A percentile compares a stretch with the other conserved stretches of the same genome.
Evolutionary conservation across 1,139 yeast species (phyloP).

Genomic region (Zygotorulaspora mrakii): DNA sequence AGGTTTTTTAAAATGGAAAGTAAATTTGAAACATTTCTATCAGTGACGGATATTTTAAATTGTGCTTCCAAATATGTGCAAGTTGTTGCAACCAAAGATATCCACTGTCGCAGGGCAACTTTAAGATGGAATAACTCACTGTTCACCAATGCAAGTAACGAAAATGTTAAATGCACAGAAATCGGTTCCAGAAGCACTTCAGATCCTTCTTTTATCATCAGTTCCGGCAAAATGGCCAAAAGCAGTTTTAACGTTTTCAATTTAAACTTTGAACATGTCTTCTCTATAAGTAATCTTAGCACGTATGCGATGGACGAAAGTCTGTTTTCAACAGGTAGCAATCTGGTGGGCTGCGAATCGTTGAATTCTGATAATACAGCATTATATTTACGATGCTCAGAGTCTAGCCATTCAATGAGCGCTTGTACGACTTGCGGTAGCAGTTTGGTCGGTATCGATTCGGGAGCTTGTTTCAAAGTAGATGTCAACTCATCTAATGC

Average conservation of each 20-base stretch:
- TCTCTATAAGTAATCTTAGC: constrained; percentile 31
- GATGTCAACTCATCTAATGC: constrained; percentile 45
- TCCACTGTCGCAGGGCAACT: constrained; percentile 29
- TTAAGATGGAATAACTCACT: constrained; percentile 28
- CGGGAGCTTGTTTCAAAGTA: constrained; percentile 27
- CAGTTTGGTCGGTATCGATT: constrained; percentile 23
- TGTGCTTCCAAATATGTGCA: constrained; percentile 17
- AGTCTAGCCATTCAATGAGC: constrained; percentile 42
- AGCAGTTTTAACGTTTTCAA: constrained; percentile 26
- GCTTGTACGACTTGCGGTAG: constrained; percentile 37
- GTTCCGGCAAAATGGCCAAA: constrained; percentile 26
- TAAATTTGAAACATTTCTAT: constrained; percentile 25
- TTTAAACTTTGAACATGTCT: constrained; percentile 23
- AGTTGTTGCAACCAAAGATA: constrained; percentile 18
- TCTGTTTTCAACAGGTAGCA: constrained; percentile 40
- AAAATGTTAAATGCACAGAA: constrained; percentile 27
- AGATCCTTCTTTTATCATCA: constrained; percentile 20
- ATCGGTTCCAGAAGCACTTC: constrained; percentile 20
- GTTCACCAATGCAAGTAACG: constrained; percentile 21
- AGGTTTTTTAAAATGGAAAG: constrained; percentile 20
- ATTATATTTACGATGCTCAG: constrained; percentile 42
- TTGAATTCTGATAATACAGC: constrained; percentile 19
- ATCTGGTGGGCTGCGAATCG: constrained; percentile 23
- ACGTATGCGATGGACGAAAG: constrained; percentile 43
- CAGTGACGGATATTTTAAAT: constrained; percentile 16